These are phyloP conservation scores for Trypanosoma lewisi DNA, from an alignment of 208 protist species.

Conservation along the genomic window DNA sequence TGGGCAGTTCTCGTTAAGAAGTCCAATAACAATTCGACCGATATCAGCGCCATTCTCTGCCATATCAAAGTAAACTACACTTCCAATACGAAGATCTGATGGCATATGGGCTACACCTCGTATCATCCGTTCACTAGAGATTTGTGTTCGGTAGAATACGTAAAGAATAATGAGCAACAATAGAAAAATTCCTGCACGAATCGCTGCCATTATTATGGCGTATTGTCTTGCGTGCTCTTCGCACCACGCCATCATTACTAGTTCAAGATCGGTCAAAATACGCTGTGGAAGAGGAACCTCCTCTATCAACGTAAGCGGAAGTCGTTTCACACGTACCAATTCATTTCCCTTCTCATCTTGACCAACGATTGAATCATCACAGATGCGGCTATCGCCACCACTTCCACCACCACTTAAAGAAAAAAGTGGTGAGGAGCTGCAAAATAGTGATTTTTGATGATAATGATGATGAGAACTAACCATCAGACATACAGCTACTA, in stretches of 20 bases:
- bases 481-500: not conserved
- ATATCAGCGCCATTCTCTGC: constrained; percentile 81
- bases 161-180: constrained; percentile 77
- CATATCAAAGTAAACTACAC: constrained; percentile 87
- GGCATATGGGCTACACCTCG: constrained; percentile 86
- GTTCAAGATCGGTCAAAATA: constrained; percentile 75
- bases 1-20: constrained; percentile 84
- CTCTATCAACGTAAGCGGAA: constrained; percentile 82
- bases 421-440: constrained; percentile 11
- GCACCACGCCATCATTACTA: constrained; percentile 89
- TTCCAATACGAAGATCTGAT: constrained; percentile 76
- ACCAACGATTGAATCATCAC: constrained; percentile 48
- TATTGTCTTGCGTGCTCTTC: constrained; percentile 85
- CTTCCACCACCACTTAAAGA: not conserved
- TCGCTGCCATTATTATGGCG: constrained; percentile 57
- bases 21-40: constrained; percentile 80
- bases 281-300: constrained; percentile 76
- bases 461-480: not conserved
- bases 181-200: constrained; percentile 63
- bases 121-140: constrained; percentile 74
- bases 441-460: constrained; percentile 11
- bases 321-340: constrained; percentile 55
- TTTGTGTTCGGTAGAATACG: constrained; percentile 78
- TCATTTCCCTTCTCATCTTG: constrained; percentile 69
- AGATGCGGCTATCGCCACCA: not conserved